A percentile compares a stretch with the other conserved stretches of the same genome.
Evolutionary conservation across 495 filamentous ascomycete genomes (phyloP).

Genomic region (Hyaloscypha variabilis): DNA sequence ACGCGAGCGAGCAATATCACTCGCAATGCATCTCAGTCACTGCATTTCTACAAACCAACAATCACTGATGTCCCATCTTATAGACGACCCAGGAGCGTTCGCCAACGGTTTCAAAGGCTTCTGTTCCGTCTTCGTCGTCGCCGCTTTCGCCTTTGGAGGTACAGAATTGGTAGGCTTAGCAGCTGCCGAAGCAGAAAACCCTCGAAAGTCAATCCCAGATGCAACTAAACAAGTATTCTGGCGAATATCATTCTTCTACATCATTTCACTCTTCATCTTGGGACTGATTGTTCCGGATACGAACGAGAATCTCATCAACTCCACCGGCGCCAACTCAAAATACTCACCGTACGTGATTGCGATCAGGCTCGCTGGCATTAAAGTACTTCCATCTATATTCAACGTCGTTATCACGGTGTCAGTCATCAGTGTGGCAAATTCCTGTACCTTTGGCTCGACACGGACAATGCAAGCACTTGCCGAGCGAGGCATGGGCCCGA

Average conservation of each 20-base stretch:
- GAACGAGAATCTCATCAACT: constrained; percentile 31
- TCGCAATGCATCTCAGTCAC: no score
- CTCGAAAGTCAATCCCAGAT: constrained; percentile 73
- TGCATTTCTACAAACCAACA: no score
- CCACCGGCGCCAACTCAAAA: constrained; percentile 46
- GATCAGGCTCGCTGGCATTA: constrained; percentile 64
- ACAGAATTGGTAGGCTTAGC: constrained; percentile 76
- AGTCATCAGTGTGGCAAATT: constrained; percentile 63
- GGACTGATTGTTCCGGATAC: constrained; percentile 55
- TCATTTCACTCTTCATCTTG: constrained; percentile 61
- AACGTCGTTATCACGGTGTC: constrained; percentile 69
- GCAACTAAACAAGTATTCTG: constrained; percentile 84
- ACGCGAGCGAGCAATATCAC: no score
- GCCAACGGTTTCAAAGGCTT: constrained; percentile 70
- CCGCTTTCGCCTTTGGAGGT: constrained; percentile 68
- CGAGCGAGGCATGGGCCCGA: constrained; percentile 58
- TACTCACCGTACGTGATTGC: constrained; percentile 73
- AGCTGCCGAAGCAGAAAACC: constrained; percentile 82
- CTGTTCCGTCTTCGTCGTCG: constrained; percentile 65
- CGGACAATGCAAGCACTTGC: constrained; percentile 66
- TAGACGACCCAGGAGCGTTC: constrained; percentile 60
- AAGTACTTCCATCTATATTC: constrained; percentile 67
- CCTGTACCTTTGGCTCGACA: constrained; percentile 61
- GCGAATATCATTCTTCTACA: constrained; percentile 86
- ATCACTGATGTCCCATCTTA: no score